These are phyloP conservation scores for Candida wancherniae DNA, from an alignment of 805 yeast species.

Conservation along the genomic window DNA sequence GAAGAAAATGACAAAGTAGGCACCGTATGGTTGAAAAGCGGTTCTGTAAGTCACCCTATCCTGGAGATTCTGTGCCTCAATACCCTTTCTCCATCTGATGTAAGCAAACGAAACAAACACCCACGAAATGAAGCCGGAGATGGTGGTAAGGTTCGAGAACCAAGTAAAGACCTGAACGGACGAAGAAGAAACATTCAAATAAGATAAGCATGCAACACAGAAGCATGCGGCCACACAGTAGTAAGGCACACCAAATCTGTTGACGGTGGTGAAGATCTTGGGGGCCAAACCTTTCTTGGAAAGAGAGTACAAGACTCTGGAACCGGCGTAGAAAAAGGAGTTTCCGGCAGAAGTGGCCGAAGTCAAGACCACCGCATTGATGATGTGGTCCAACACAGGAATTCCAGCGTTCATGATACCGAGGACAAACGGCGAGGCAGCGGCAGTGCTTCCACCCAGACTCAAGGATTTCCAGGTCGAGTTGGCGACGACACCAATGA, in stretches of 20 bases:
- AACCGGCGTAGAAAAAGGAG: constrained; percentile 18
- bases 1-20: constrained; percentile 49
- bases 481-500: constrained; percentile 36
- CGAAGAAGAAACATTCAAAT: constrained; percentile 50
- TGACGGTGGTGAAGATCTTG: constrained; percentile 19
- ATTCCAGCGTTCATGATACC: constrained; percentile 71
- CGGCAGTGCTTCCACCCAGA: constrained; percentile 38
- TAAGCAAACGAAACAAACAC: constrained; percentile 48
- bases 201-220: constrained; percentile 44
- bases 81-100: constrained; percentile 62
- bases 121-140: constrained; percentile 68
- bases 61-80: constrained; percentile 45
- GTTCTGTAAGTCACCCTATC: constrained; percentile 59
- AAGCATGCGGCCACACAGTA: constrained; percentile 28
- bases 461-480: constrained; percentile 23
- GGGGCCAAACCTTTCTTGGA: constrained; percentile 17
- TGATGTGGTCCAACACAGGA: constrained; percentile 65
- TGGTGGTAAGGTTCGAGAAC: constrained; percentile 61
- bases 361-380: constrained; percentile 70
- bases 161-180: constrained; percentile 55
- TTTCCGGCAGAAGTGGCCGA: constrained; percentile 45
- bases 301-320: constrained; percentile 18
- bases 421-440: constrained; percentile 75
- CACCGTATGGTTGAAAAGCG: constrained; percentile 51
- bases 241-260: constrained; percentile 42